Percentiles rank a stretch among this genome's conserved stretches.
These are phyloP conservation scores for Dryas drummondii DNA, from an alignment of 306 rosid species.

Conservation along the genomic window DNA sequence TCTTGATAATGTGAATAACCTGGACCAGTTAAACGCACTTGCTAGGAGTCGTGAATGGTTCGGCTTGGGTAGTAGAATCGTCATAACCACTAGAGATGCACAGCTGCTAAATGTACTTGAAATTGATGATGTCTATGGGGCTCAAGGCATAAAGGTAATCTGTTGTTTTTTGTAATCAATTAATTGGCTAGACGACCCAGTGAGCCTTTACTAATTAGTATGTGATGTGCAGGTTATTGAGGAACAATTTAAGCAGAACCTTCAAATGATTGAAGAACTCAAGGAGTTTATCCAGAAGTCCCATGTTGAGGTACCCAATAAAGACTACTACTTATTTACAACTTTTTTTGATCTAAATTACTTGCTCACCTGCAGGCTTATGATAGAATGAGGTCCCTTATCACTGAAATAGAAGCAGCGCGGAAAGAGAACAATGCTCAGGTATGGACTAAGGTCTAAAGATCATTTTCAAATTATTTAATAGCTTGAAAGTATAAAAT, in stretches of 20 bases:
- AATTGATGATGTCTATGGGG: slow-evolving; percentile 20
- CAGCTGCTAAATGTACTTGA: slow-evolving; percentile 15
- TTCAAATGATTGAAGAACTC: background rate
- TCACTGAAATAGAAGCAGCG: slow-evolving; percentile 13
- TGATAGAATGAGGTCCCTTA: background rate
- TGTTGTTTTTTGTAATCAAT: background rate
- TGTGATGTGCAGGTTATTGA: slow-evolving; percentile 20
- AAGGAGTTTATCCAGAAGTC: background rate
- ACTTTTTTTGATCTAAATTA: background rate
- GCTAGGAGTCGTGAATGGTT: slow-evolving; percentile 15
- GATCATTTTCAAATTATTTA: background rate
- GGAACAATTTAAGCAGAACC: slow-evolving; percentile 19
- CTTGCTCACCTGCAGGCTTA: slow-evolving; percentile 10
- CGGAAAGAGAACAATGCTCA: background rate
- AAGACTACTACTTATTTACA: background rate
- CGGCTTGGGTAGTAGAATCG: slow-evolving; percentile 10
- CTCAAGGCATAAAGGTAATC: slow-evolving; percentile 9
- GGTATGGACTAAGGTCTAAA: background rate
- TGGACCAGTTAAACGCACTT: slow-evolving; percentile 16
- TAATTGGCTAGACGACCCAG: background rate
- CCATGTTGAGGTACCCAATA: slow-evolving; percentile 5
- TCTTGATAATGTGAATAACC: slow-evolving; percentile 11
- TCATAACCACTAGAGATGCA: slow-evolving; percentile 17
- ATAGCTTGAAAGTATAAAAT: background rate
- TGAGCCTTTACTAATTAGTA: background rate